Evolutionary conservation across 192 early-diverging fungal genomes (phyloP), one percentile per base, ranked within the genome.

Genomic region (Jimgerdemannia lactiflua): DNA sequence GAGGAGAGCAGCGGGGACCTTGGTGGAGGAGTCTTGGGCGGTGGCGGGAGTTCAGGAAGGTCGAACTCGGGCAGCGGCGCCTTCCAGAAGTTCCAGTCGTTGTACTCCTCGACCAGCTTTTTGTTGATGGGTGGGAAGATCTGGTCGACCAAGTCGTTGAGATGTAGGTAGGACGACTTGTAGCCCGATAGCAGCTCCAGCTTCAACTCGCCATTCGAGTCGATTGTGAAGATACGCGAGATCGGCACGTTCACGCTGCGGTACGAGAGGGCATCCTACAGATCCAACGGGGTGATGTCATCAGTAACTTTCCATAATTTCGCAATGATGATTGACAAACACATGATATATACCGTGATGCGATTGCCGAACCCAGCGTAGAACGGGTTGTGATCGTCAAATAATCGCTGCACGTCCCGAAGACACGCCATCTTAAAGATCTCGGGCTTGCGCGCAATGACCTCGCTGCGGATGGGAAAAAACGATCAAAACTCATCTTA

Each of bases 381-480:
- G 75, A 99, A 99, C 4, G 96, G 96, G 68, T 87, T 91, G 14
- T 79, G 75, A 64, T 92, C 92, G 19, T 89, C 93, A 89, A 95
- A 99, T 49, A 99, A 79, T 43, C 91, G 85, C 78, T 93, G 89
- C 67, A 99, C 95, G 80, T 98, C 96, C 41, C 93, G 88, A 43
- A 99, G 84, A 84, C 95, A 97, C 1, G 93, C 91, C 89, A 99
- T 98, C 80, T 99, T 99, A 79, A 99, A 99, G 71, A 96, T 93
- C 78, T 98, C 95, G 0, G 98, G 98, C 59, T 95, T 94, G 3
- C 94, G 90, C 78, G 93, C 92, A 77, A 99, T 97, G 4, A 99
- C 96, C 80, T 99, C 98, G 8, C 93, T 84, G 29, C 29, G 29
- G 29, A 29, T 29, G 29, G 1, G 29, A 67, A 17, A 73, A 39